Base-by-base conservation (phyloP, 176 grass and related monocot genomes). In the Saccharum spontaneum region DNA sequence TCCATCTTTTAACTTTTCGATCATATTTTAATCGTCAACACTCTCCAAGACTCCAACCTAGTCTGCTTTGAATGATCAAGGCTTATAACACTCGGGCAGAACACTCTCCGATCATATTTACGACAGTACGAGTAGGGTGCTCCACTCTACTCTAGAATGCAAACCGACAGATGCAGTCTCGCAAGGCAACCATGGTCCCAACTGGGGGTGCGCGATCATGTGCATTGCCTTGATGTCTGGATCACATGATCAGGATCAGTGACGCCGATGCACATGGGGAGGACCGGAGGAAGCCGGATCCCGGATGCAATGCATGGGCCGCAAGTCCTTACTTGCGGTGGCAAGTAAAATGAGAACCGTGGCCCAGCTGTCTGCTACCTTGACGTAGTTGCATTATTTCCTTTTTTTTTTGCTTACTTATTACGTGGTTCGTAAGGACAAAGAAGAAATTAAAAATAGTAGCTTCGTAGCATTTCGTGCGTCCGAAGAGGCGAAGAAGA, bases 251-350 rank as follows among this genome's bases (percentile, higher is more conserved):
- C 65, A 44, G 12, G 54, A 79, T 71, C 65, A 64, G 12, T 28
- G 50, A 79, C 70, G 37, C 75, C 14, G 40, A 60, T 66, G 36
- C 83, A 86, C 84, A 49, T 72, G 66, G 45, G 55, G 20, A 59
- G 50, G 17, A 20, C 50, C 16, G 50, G 17, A 54, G 5, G 33
- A 67, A 23, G 18, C 33, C 10, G 37, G 41, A 11, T 44, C 41
- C 41, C 12, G 34, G 65, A 12, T 78, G 10, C 75, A 8, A 10
- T 40, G 37, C 48, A 79, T 31, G 22, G 36, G 4, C 50, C 17
- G 50, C 48, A n/a, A 43, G 68, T 3, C 67, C 52, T 22, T 61
- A 60, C 73, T n/a, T 69, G 36, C 49, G 18, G 41, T 17, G 33
- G 62, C 20, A 33, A 46, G 38, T 46, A 46, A 75, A 23, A 31